These are phyloP conservation scores for Xylariomycetidae sp. DNA, from an alignment of 2,329 filamentous ascomycete genomes.

Conservation along the genomic window DNA sequence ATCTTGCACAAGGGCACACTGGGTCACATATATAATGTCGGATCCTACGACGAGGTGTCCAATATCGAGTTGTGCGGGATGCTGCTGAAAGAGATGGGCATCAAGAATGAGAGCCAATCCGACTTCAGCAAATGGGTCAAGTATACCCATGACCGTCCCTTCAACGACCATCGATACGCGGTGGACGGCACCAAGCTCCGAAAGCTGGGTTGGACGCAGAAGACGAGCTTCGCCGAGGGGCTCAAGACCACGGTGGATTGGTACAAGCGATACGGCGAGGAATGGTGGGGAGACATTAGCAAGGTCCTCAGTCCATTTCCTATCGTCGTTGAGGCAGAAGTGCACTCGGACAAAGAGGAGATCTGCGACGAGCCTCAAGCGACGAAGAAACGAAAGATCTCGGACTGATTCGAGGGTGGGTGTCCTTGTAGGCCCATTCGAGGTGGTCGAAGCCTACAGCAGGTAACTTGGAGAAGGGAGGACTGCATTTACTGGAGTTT, in stretches of 20 bases:
- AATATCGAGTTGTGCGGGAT: slow-evolving; percentile 63
- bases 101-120: slow-evolving; percentile 42
- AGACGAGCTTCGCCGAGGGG: slow-evolving; percentile 58
- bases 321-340: slow-evolving; percentile 48
- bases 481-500: no score
- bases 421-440: no score
- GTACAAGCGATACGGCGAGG: slow-evolving; percentile 60
- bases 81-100: slow-evolving; percentile 57
- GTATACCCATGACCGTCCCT: slow-evolving; percentile 72
- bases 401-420: no score
- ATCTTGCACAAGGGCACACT: slow-evolving; percentile 71
- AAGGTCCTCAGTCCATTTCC: slow-evolving; percentile 65
- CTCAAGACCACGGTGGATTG: slow-evolving; percentile 60
- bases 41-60: slow-evolving; percentile 70
- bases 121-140: slow-evolving; percentile 61
- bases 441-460: no score
- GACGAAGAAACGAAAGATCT: slow-evolving; percentile 24
- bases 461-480: no score
- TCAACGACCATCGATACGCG: slow-evolving; percentile 69
- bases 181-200: slow-evolving; percentile 64
- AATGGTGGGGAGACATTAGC: slow-evolving; percentile 68
- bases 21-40: slow-evolving; percentile 77
- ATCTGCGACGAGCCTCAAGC: slow-evolving; percentile 25
- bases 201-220: slow-evolving; percentile 63
- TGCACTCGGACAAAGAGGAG: slow-evolving; percentile 46